Percentiles rank a stretch among this genome's conserved stretches.
These are phyloP conservation scores for Medicago lupulina DNA, from an alignment of 306 rosid genomes.

Conservation along the genomic window DNA sequence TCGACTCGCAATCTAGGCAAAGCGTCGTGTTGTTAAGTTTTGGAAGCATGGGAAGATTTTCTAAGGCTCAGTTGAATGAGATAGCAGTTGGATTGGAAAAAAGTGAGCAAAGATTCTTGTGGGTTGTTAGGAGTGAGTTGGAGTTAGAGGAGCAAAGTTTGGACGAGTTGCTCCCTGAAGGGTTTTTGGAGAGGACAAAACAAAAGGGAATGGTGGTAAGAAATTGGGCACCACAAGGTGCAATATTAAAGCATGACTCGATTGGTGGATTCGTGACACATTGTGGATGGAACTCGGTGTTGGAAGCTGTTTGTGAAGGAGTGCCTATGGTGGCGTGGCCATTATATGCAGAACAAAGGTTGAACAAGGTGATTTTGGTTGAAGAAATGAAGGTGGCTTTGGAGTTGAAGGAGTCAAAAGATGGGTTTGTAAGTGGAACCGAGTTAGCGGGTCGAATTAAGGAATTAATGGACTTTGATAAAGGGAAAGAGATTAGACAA, in stretches of 20 bases:
- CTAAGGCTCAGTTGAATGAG: conserved; percentile 49
- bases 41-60: conserved; percentile 65
- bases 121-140: conserved; percentile 59
- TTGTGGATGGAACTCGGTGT: conserved; percentile 70
- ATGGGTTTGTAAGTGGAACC: neutral
- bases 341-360: conserved; percentile 60
- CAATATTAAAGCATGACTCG: conserved; percentile 45
- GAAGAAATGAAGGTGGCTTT: conserved; percentile 60
- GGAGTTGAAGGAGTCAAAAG: conserved; percentile 35
- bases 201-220: conserved; percentile 45
- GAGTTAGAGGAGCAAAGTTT: neutral
- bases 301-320: conserved; percentile 51
- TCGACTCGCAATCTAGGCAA: conserved; percentile 56
- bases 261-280: conserved; percentile 70
- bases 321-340: conserved; percentile 58
- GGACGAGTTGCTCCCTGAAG: neutral
- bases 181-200: neutral
- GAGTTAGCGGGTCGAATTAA: neutral
- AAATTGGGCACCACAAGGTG: conserved; percentile 69
- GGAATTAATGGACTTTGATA: neutral
- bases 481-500: neutral
- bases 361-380: conserved; percentile 53
- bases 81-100: conserved; percentile 65
- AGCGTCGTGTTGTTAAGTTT: conserved; percentile 67
- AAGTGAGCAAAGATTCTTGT: conserved; percentile 61